A percentile compares a stretch with the other conserved stretches of the same genome.
These are phyloP conservation scores for Umbelopsis sp. DNA, from an alignment of 371 early-diverging fungal species.

Conservation along the genomic window DNA sequence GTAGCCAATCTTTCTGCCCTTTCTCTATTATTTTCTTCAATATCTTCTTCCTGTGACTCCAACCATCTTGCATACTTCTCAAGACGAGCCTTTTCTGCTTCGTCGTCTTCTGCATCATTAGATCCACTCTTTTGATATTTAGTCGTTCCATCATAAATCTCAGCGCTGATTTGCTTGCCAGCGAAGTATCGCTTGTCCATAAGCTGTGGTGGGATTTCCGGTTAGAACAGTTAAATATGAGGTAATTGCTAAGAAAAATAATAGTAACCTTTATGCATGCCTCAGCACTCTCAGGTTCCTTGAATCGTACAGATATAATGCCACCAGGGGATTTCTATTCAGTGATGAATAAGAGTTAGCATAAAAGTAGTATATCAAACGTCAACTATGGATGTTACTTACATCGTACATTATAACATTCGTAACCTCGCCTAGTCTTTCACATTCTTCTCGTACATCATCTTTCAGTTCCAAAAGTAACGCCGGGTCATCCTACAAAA, in stretches of 20 bases:
- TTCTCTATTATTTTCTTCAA: constrained; percentile 12
- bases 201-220: constrained; percentile 38
- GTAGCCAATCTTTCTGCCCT: constrained; percentile 14
- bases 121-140: constrained; percentile 59
- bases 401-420: constrained; percentile 88
- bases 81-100: constrained; percentile 71
- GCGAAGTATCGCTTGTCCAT: constrained; percentile 94
- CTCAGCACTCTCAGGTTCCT: constrained; percentile 76
- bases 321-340: constrained; percentile 82
- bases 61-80: constrained; percentile 85
- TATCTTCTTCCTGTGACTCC: constrained; percentile 50
- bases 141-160: constrained; percentile 79
- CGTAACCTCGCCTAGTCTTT: constrained; percentile 91
- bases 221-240: too few species aligned
- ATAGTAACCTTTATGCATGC: constrained; percentile 53
- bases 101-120: constrained; percentile 61
- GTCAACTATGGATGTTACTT: constrained; percentile 31
- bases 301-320: constrained; percentile 86
- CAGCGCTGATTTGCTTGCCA: constrained; percentile 80
- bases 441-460: constrained; percentile 92
- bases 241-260: too few species aligned
- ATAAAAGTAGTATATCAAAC: neutral
- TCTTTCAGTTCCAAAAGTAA: constrained; percentile 89
- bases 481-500: constrained; percentile 77
- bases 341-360: neutral